Conservation (phyloP, 208 protist genomes). For the Phytomonas sp. region DNA sequence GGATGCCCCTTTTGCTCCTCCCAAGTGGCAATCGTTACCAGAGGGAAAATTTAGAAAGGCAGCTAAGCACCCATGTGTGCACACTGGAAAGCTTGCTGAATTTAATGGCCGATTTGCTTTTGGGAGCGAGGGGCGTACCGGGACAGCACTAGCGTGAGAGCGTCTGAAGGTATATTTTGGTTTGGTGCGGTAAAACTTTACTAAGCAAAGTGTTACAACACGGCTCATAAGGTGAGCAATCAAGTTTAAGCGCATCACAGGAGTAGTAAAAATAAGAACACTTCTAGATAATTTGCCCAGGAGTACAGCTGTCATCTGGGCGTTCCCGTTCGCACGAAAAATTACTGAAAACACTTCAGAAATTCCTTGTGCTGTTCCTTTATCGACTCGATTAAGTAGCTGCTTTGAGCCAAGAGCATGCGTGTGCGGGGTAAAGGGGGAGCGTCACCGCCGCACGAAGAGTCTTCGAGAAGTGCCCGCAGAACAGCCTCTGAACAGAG, state of each 20-base stretch:
- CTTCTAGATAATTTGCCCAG: background rate
- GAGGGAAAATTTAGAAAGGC: too few species aligned
- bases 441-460: background rate
- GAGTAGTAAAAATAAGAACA: background rate
- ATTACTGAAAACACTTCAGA: constrained; percentile 19
- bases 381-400: constrained; percentile 23
- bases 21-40: too few species aligned
- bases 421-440: constrained; percentile 25
- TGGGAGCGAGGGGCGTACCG: background rate
- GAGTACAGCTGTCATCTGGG: too few species aligned
- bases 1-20: too few species aligned
- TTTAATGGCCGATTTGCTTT: too few species aligned
- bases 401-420: constrained; percentile 51
- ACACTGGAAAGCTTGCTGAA: too few species aligned
- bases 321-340: too few species aligned
- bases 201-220: background rate
- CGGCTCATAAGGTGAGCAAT: background rate
- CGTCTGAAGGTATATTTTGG: too few species aligned
- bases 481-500: constrained; percentile 74
- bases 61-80: too few species aligned
- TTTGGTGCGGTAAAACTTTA: background rate
- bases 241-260: background rate
- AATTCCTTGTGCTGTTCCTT: constrained; percentile 21
- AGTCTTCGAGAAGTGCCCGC: constrained; percentile 58
- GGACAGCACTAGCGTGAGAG: background rate